A percentile compares a stretch with the other conserved stretches of the same genome.
These are phyloP conservation scores for Xylaria sp. DNA, from an alignment of 2,329 filamentous ascomycete genomes.

Conservation along the genomic window DNA sequence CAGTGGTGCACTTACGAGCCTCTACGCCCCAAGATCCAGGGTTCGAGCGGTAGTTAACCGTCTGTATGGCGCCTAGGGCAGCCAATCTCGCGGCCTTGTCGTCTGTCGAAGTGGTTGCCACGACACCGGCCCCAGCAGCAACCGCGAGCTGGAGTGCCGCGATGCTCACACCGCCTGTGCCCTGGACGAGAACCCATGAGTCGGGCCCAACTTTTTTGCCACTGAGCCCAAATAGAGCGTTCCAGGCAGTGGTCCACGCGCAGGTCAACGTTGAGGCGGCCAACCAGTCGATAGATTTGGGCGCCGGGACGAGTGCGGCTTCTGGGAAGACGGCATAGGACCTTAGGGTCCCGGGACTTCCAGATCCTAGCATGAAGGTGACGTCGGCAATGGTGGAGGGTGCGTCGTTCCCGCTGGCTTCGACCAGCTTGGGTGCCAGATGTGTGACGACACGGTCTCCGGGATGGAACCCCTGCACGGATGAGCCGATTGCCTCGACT, in stretches of 20 bases:
- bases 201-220: slow-evolving; percentile 54
- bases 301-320: slow-evolving; percentile 56
- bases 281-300: slow-evolving; percentile 51
- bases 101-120: slow-evolving; percentile 69
- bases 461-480: slow-evolving; percentile 39
- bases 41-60: slow-evolving; percentile 70
- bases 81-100: slow-evolving; percentile 65
- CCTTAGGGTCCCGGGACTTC: slow-evolving; percentile 60
- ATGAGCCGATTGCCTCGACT: slow-evolving; percentile 51
- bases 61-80: slow-evolving; percentile 66
- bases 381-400: slow-evolving; percentile 68
- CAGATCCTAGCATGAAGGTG: slow-evolving; percentile 68
- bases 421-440: slow-evolving; percentile 58
- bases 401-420: slow-evolving; percentile 67
- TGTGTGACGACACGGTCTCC: slow-evolving; percentile 62
- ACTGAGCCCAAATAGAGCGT: slow-evolving; percentile 60
- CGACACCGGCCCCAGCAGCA: slow-evolving; percentile 63
- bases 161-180: slow-evolving; percentile 55
- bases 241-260: slow-evolving; percentile 63
- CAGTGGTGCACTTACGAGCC: slow-evolving; percentile 61
- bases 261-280: slow-evolving; percentile 60
- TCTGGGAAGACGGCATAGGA: slow-evolving; percentile 61
- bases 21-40: slow-evolving; percentile 67
- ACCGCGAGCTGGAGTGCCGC: slow-evolving; percentile 56
- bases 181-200: slow-evolving; percentile 53